phyloP scores from a whole-genome alignment of 306 rosid genomes.

The Castanospermum australe region DNA sequence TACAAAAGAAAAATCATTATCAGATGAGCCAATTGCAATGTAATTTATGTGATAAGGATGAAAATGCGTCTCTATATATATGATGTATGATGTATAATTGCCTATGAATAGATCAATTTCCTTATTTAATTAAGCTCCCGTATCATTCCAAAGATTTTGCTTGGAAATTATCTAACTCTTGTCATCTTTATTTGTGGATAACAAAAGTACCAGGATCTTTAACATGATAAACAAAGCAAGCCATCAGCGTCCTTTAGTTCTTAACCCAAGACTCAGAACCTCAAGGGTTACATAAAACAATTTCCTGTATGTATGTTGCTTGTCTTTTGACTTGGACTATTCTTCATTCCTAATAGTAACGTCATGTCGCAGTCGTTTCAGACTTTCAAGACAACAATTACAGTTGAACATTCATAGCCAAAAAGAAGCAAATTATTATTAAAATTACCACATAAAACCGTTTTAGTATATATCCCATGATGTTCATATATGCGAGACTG shows the following conservation, averaged over 20 bases:
- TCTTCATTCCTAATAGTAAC: not conserved
- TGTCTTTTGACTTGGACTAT: not conserved
- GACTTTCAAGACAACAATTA: not conserved
- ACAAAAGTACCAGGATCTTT: not conserved
- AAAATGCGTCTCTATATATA: not conserved
- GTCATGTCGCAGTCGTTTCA: not conserved
- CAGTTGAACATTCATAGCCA: not conserved
- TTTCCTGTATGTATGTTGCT: not conserved
- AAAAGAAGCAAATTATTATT: no score
- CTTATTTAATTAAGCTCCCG: not conserved
- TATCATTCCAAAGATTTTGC: constrained; percentile 27
- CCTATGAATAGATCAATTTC: not conserved
- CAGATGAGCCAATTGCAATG: constrained; percentile 6
- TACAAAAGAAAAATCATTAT: not conserved
- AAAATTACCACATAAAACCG: not conserved
- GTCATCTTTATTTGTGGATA: not conserved
- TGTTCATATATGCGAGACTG: not conserved
- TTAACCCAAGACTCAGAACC: not conserved
- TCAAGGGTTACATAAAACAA: not conserved
- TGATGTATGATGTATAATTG: not conserved
- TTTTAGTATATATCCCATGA: not conserved
- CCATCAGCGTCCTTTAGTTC: not conserved
- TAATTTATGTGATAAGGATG: constrained; percentile 22
- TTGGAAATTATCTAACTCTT: not conserved
- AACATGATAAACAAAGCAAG: not conserved